Evolutionary conservation across 2,329 filamentous ascomycete genomes (phyloP), one percentile per base, ranked within the genome.

Genomic region (Lasiodiplodia theobromae): DNA sequence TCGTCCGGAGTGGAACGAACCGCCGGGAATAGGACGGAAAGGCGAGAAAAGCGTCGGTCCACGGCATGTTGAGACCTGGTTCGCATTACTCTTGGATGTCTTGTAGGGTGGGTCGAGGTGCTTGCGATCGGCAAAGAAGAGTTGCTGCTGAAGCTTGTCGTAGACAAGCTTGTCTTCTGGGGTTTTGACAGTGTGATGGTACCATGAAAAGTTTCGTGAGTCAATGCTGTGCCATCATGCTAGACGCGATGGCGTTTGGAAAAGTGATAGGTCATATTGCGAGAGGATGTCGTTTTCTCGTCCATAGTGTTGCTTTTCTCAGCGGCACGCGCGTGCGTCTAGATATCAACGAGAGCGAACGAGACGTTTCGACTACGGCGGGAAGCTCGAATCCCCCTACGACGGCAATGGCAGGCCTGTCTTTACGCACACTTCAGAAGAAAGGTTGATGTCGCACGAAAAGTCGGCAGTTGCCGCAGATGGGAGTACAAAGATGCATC

Each of bases 71-170:
- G 34, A 14, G 16, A 11, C 54, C 38, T 11, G 23, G 37, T n/a
- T 2, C 44, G 44, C 44, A 8, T 40, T 63, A 10, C 21, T 60
- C 47, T 64, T 52, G 60, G 44, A 23, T 49, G 47, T 38, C 60
- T 64, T 63, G 58, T 18, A 18, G 12, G 23, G 23, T 44, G n/a
- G 34, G 25, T 4, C 37, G 58, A 16, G 14, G 7, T 5, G 21
- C 21, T 40, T 25, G 58, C 58, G 40, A 25, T 31, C 44, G 47
- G 60, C 18, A 18, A 52, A 63, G 16, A 57, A 52, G 60, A 49
- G 12, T 64, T 38, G 60, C 47, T 64, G 47, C 11, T 52, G 60
- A 52, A 64, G 60, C 47, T 64, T 64, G 60, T 52, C 60, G 44
- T 52, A 52, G 60, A 64, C 44, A 53, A 64, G 60, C 44, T n/a